These are phyloP conservation scores for Colletotrichum tamarilloi DNA, from an alignment of 2,329 filamentous ascomycete genomes.

Conservation along the genomic window DNA sequence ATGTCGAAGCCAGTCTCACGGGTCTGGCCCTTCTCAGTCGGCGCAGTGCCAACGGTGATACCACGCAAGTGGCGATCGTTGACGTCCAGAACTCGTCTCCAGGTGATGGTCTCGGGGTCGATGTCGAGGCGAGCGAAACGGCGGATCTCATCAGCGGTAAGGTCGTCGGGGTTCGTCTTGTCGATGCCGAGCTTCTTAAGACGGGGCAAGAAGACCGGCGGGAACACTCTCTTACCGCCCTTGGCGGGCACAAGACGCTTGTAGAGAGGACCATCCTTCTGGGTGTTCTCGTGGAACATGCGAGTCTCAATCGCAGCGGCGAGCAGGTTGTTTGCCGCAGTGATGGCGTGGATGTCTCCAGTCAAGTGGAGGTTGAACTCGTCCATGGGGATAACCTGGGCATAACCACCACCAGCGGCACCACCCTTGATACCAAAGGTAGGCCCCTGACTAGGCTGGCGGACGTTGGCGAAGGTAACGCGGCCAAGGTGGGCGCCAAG, in stretches of 20 bases:
- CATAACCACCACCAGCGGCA: constrained; percentile 96
- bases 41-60: constrained; percentile 87
- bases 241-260: constrained; percentile 88
- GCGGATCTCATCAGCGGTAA: constrained; percentile 88
- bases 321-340: constrained; percentile 95
- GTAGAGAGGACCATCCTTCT: constrained; percentile 90
- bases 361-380: constrained; percentile 99
- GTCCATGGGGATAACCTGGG: constrained; percentile 99
- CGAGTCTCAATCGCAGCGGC: constrained; percentile 97
- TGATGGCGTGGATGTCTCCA: constrained; percentile 97
- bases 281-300: constrained; percentile 97
- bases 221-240: constrained; percentile 89
- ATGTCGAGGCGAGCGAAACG: constrained; percentile 96
- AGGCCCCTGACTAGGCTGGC: constrained; percentile 95
- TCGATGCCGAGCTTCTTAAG: constrained; percentile 95
- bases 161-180: constrained; percentile 91
- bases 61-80: constrained; percentile 95
- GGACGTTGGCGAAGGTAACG: constrained; percentile 94
- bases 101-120: constrained; percentile 96
- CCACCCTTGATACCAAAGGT: constrained; percentile 99
- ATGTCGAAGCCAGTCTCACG: constrained; percentile 97
- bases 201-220: constrained; percentile 90
- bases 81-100: constrained; percentile 95
- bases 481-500: constrained; percentile 88
- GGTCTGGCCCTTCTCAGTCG: constrained; percentile 89